A percentile compares a stretch with the other conserved stretches of the same genome.
phyloP scores from a whole-genome alignment of 345 rosid genomes.

The Carallia brachiata region DNA sequence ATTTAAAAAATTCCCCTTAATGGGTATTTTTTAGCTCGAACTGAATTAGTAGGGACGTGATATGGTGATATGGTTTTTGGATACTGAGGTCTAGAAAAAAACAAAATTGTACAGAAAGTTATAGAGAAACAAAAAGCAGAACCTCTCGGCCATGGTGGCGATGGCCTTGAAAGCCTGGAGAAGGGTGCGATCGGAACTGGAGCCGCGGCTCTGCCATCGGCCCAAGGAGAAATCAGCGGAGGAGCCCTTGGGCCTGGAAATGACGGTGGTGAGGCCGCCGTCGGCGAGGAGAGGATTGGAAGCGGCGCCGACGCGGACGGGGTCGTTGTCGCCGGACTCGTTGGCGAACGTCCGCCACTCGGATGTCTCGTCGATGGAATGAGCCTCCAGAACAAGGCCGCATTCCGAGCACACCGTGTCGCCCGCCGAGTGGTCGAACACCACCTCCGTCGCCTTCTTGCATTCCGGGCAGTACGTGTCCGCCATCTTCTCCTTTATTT shows the following conservation, averaged over 20 bases:
- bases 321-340: slow-evolving; percentile 88
- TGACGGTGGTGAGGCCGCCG: slow-evolving; percentile 90
- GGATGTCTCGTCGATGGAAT: slow-evolving; percentile 97
- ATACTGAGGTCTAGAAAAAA: not conserved
- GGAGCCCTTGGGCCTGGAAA: slow-evolving; percentile 85
- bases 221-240: slow-evolving; percentile 92
- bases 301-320: slow-evolving; percentile 97
- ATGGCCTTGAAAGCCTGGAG: slow-evolving; percentile 87
- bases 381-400: slow-evolving; percentile 90
- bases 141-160: slow-evolving; percentile 99
- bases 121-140: not conserved
- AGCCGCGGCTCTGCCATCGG: slow-evolving; percentile 96
- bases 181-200: slow-evolving; percentile 90
- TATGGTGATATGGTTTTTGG: no score
- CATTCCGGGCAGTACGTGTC: slow-evolving; percentile 94
- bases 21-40: no score
- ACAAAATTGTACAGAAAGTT: no score
- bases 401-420: slow-evolving; percentile 98
- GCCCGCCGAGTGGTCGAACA: slow-evolving; percentile 95
- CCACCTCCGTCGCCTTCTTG: slow-evolving; percentile 84
- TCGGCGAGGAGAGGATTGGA: slow-evolving; percentile 84
- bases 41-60: no score
- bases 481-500: slow-evolving; percentile 33
- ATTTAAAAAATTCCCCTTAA: no score
- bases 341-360: slow-evolving; percentile 99